Evolutionary conservation across 176 grass and related monocot genomes (phyloP).

Genomic region (Rhipidocladum racemiflorum): DNA sequence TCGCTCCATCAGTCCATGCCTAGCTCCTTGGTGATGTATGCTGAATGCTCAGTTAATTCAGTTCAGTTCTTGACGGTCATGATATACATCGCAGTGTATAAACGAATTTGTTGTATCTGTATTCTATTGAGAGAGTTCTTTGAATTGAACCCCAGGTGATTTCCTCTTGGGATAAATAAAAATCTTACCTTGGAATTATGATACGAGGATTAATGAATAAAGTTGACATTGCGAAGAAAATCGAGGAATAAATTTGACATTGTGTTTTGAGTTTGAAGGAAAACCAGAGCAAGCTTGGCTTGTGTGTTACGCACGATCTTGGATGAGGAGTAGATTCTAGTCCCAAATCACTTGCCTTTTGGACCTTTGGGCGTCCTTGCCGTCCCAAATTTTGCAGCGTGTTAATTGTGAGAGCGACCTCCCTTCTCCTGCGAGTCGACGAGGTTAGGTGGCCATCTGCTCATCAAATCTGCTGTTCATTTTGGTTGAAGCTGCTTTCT

Average conservation of each 20-base stretch:
- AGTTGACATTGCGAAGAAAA: not conserved
- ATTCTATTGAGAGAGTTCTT: not conserved
- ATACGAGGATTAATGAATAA: not conserved
- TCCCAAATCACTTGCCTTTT: constrained; percentile 1
- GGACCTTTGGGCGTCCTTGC: not conserved
- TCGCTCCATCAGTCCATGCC: not conserved
- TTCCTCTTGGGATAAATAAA: not conserved
- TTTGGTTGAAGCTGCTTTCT: constrained; percentile 36
- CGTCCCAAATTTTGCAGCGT: not conserved
- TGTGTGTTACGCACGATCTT: not conserved
- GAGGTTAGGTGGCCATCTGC: constrained; percentile 23
- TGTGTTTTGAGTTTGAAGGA: not conserved
- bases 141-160: not conserved
- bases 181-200: not conserved
- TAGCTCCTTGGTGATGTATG: not conserved
- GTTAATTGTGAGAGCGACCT: constrained; percentile 36
- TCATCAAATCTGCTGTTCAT: not conserved
- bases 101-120: constrained; percentile 5
- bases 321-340: not conserved
- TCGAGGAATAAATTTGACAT: not conserved
- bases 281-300: not conserved
- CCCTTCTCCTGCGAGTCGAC: not conserved
- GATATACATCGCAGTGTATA: not conserved
- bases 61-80: not conserved
- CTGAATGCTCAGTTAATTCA: not conserved